phyloP scores from a whole-genome alignment of 257 asterid genomes.

The Galeopsis tetrahit region DNA sequence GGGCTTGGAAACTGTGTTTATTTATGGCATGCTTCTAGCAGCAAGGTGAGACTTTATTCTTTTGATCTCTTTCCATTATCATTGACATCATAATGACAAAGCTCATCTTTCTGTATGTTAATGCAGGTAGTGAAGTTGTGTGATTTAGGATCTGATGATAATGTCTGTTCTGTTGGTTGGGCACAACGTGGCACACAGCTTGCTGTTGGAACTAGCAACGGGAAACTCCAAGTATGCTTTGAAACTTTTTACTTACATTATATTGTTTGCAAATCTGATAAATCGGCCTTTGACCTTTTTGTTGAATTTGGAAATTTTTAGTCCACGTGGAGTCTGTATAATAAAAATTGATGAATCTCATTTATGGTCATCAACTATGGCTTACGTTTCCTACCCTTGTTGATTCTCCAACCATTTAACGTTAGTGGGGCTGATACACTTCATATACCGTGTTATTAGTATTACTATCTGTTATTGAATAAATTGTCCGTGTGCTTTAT shows the following conservation, averaged over 20 bases:
- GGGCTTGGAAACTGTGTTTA: slow-evolving; percentile 93
- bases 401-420: neutral
- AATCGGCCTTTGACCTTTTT: neutral
- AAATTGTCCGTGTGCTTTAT: no score
- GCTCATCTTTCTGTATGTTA: slow-evolving; percentile 4
- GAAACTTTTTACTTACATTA: neutral
- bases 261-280: slow-evolving; percentile 5
- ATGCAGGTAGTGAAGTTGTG: slow-evolving; percentile 90
- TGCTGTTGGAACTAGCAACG: slow-evolving; percentile 93
- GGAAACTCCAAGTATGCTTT: slow-evolving; percentile 77
- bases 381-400: neutral
- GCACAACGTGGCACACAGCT: slow-evolving; percentile 90
- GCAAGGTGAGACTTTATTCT: slow-evolving; percentile 63
- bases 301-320: neutral
- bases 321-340: no score
- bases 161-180: slow-evolving; percentile 95
- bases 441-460: no score
- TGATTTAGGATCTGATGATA: slow-evolving; percentile 82
- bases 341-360: neutral
- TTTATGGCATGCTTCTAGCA: slow-evolving; percentile 93
- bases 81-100: slow-evolving; percentile 6
- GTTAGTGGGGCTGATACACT: neutral
- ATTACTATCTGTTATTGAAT: no score
- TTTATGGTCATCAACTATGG: no score
- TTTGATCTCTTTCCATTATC: neutral